A percentile compares a stretch with the other conserved stretches of the same genome.
Evolutionary conservation across 2,329 filamentous ascomycete species (phyloP).

Genomic region (Alternaria consortialis): DNA sequence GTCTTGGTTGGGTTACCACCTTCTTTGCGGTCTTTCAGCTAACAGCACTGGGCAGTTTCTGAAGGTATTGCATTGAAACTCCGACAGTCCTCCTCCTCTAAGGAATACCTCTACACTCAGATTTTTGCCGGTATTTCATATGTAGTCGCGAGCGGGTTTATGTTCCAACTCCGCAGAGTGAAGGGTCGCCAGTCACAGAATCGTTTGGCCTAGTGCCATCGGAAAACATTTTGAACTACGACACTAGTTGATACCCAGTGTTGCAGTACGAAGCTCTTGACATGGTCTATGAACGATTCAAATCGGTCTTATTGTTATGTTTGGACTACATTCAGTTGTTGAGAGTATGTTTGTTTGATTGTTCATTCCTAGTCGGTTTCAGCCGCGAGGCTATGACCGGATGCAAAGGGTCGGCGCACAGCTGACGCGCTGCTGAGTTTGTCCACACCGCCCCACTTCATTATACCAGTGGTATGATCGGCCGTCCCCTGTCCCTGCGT

Average conservation of each 20-base stretch:
- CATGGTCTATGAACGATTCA: background rate
- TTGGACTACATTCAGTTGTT: background rate
- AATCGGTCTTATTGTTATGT: background rate
- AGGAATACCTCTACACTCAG: slow-evolving; percentile 50
- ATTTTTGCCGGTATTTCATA: slow-evolving; percentile 52
- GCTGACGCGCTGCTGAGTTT: too few species aligned
- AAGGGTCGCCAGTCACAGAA: slow-evolving; percentile 7
- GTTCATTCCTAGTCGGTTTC: slow-evolving; percentile 15
- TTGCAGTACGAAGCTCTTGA: background rate
- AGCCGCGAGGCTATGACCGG: slow-evolving; percentile 21
- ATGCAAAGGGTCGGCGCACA: slow-evolving; percentile 11
- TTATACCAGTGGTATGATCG: too few species aligned
- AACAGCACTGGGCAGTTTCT: slow-evolving; percentile 22
- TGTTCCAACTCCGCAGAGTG: slow-evolving; percentile 31
- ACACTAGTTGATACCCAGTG: background rate
- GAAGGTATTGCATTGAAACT: slow-evolving; percentile 55
- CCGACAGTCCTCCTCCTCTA: slow-evolving; percentile 33
- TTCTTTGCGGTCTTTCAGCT: background rate
- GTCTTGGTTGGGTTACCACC: slow-evolving; percentile 38
- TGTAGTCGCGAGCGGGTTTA: slow-evolving; percentile 42
- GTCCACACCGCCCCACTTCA: too few species aligned
- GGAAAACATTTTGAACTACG: background rate
- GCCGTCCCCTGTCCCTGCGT: too few species aligned
- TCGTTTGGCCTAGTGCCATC: background rate
- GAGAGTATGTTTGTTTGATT: slow-evolving; percentile 10